Percentiles rank a stretch among this genome's conserved stretches.
Conservation (phyloP, 306 rosid species). For the Malus orientalis region DNA sequence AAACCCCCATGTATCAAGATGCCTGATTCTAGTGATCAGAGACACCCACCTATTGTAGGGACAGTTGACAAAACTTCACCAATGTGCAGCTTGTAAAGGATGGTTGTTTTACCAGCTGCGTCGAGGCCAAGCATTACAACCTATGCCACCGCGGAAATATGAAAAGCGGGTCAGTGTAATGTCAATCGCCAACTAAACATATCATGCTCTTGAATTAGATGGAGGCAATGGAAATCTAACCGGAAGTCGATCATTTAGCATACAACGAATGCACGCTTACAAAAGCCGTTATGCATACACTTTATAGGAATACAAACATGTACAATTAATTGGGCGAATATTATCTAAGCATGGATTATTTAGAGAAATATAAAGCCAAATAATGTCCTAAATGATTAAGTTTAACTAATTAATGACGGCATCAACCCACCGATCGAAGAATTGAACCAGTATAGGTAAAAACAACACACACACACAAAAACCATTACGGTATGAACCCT, state of each 20-base stretch:
- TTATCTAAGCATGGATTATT: neutral
- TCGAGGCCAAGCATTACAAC: constrained; percentile 97
- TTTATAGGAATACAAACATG: neutral
- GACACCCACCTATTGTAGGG: constrained; percentile 75
- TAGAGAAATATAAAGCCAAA: neutral
- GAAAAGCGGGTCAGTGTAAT: neutral
- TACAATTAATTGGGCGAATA: neutral
- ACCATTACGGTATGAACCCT: neutral
- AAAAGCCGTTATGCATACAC: neutral
- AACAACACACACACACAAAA: neutral
- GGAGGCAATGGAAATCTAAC: neutral
- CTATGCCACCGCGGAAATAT: constrained; percentile 33
- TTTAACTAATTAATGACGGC: neutral
- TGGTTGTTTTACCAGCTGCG: constrained; percentile 93
- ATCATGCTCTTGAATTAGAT: neutral
- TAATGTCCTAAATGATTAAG: neutral
- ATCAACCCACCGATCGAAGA: neutral
- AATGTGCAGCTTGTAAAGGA: constrained; percentile 80
- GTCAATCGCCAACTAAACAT: neutral
- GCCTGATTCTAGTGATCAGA: neutral
- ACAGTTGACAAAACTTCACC: constrained; percentile 91
- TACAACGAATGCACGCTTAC: neutral
- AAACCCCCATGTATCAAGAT: neutral
- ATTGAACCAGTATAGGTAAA: neutral
- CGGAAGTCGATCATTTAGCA: neutral